Evolutionary conservation across 345 rosid species (phyloP), one percentile per base, ranked within the genome.

Genomic region (Anastatica hierochuntica): DNA sequence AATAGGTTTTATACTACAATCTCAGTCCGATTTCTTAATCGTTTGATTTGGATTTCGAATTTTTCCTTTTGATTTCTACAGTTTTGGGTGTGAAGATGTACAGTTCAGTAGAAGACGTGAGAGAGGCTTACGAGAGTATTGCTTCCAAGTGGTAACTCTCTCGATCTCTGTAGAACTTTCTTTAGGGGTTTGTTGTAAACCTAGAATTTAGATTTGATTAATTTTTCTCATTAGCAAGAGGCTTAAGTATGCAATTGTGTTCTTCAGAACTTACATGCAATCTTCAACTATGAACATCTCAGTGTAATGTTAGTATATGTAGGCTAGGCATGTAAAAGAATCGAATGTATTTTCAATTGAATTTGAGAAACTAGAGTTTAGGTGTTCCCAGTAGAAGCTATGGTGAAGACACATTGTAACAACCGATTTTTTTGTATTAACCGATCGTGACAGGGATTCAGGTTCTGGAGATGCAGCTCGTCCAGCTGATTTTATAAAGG

Each of bases 401-500:
- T 47, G 29, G 8, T 20, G 42, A 42, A 15, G 49, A 37, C 14
- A 55, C 34, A 7, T 10, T 30, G 26, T n/a, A 30, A 23, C 1
- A 33, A 48, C 17, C 4, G 0, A 2, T 34, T 14, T 23, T 34
- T 15, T 9, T 23, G 29, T 8, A 3, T 24, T 48, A 20, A 41
- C 26, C 57, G 55, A 19, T 68, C 12, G 15, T 70, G 70, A 55
- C 81, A 90, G 97, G 97, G 73, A 58, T 53, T 71, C 80, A 1
- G 76, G 70, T 17, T 62, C 42, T 16, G 75, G 75, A 63, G 50
- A 53, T 46, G 76, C 33, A 29, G 33, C 76, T 62, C 72, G 37
- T 50, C 67, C 79, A 33, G 33, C 36, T 12, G 74, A 81, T 46
- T 82, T 84, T 66, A 20, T 87, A 40, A 77, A 84, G 96, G 98